Evolutionary conservation across 176 grass and related monocot genomes (phyloP).

Genomic region (Puya raimondii): DNA sequence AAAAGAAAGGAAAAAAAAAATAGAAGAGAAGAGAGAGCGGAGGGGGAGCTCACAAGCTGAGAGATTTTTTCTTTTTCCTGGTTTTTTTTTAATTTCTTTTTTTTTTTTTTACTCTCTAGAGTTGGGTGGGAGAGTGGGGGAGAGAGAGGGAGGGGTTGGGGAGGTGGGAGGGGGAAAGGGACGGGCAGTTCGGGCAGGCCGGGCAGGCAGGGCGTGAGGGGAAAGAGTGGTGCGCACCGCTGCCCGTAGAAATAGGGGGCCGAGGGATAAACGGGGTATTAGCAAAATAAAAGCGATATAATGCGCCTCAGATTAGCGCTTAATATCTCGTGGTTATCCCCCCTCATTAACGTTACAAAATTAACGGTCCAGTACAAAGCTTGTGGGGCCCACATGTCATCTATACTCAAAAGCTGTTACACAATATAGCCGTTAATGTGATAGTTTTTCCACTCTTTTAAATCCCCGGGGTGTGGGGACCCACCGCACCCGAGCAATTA

Average conservation of each 20-base stretch:
- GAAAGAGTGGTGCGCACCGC: not conserved
- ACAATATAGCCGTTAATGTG: not conserved
- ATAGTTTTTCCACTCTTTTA: not conserved
- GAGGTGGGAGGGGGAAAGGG: slow-evolving; percentile 15
- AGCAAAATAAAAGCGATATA: not conserved
- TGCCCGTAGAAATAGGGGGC: slow-evolving; percentile 14
- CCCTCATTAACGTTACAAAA: not conserved
- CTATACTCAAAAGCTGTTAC: not conserved
- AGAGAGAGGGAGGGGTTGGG: not conserved
- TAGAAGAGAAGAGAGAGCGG: not conserved
- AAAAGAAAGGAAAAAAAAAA: too few species aligned
- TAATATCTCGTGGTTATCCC: not conserved
- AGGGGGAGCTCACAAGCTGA: not conserved
- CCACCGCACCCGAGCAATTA: not conserved
- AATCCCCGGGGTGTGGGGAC: not conserved
- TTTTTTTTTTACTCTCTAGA: slow-evolving; percentile 11
- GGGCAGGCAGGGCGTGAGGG: slow-evolving; percentile 41
- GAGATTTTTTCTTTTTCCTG: too few species aligned
- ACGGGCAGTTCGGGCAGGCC: slow-evolving; percentile 43
- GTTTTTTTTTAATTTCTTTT: too few species aligned
- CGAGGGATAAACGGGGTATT: slow-evolving; percentile 21
- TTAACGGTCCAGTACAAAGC: too few species aligned
- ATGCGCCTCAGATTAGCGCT: not conserved
- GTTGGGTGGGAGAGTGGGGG: not conserved
- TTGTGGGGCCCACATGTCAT: not conserved